Percentiles rank a stretch among this genome's conserved stretches.
These are phyloP conservation scores for Carex cristatella DNA, from an alignment of 176 grass and related monocot genomes.

Conservation along the genomic window DNA sequence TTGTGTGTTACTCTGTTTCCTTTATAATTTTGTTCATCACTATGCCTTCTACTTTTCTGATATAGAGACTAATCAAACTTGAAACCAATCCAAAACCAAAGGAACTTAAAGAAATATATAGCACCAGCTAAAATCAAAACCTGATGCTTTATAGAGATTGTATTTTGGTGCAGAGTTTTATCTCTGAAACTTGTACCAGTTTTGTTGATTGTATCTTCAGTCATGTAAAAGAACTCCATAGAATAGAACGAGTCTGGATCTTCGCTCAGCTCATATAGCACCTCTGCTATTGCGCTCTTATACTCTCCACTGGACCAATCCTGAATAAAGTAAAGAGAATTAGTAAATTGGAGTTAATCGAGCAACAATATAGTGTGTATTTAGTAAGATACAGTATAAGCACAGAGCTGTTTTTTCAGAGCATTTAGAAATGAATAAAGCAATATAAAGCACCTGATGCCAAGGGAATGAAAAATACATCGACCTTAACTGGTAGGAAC, in stretches of 20 bases:
- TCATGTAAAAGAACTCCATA: conserved; percentile 63
- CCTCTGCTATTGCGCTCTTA: conserved; percentile 53
- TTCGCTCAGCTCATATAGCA: conserved; percentile 52
- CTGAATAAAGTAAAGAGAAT: conserved; percentile 30
- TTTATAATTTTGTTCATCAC: not conserved
- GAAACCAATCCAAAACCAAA: conserved; percentile 27
- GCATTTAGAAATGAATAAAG: not conserved
- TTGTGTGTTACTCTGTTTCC: not conserved
- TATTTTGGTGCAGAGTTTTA: conserved; percentile 28
- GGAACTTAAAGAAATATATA: conserved; percentile 38
- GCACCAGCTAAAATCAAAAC: conserved; percentile 38
- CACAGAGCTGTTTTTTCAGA: not conserved
- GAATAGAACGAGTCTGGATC: conserved; percentile 48
- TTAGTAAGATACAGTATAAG: not conserved
- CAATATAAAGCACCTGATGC: not conserved
- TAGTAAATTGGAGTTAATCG: not conserved
- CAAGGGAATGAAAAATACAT: not conserved
- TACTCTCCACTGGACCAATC: conserved; percentile 68
- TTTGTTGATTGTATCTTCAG: conserved; percentile 26
- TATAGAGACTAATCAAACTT: not conserved
- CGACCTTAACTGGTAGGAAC: not conserved
- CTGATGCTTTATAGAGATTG: conserved; percentile 60
- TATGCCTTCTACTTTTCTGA: not conserved
- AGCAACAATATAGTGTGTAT: not conserved
- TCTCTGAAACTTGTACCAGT: conserved; percentile 12